These are phyloP conservation scores for Luvunga scandens DNA, from an alignment of 345 rosid species.

Conservation along the genomic window DNA sequence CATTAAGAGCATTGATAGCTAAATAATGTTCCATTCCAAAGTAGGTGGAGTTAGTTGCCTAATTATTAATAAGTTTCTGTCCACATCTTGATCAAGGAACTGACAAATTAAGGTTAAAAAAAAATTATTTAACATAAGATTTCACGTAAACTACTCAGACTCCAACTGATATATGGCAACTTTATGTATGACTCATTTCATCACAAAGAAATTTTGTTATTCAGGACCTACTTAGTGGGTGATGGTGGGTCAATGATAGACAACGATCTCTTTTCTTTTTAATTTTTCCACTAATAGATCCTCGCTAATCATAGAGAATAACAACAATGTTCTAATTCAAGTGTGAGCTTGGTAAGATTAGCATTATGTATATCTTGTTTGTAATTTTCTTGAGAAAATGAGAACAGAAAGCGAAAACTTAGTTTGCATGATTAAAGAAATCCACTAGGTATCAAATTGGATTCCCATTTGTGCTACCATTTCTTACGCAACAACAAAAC, in stretches of 20 bases:
- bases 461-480: constrained; percentile 5
- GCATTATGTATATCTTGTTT: constrained; percentile 10
- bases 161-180: constrained; percentile 17
- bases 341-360: constrained; percentile 18
- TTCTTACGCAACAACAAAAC: not conserved
- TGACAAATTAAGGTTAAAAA: no score
- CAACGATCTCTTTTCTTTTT: not conserved
- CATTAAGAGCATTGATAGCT: no score
- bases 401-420: not conserved
- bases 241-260: constrained; percentile 31
- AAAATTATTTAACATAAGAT: not conserved
- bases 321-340: constrained; percentile 9
- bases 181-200: constrained; percentile 10
- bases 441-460: constrained; percentile 12
- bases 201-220: not conserved
- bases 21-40: no score
- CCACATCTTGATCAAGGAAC: no score
- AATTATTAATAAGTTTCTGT: no score
- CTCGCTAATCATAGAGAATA: constrained; percentile 6
- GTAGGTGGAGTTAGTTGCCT: not conserved
- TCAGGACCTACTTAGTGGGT: constrained; percentile 7
- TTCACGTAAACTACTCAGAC: constrained; percentile 14
- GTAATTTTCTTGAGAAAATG: constrained; percentile 12
- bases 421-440: not conserved
- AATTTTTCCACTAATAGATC: constrained; percentile 19